Evolutionary conservation across 352 stramenopile genomes (phyloP).

Genomic region (Globisporangium carolinianum): DNA sequence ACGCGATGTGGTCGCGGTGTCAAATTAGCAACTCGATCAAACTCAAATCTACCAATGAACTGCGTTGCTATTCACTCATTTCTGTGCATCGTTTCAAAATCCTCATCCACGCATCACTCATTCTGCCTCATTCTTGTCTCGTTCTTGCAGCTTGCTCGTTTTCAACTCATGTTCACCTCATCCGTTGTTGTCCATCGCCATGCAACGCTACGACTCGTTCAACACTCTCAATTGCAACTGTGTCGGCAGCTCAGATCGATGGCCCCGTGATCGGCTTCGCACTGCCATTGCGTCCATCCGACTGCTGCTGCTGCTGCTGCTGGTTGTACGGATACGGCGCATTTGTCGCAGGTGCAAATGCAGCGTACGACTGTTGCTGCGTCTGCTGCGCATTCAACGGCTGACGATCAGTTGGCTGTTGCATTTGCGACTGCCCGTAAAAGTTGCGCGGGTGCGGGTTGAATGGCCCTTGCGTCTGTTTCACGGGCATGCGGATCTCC

Average conservation of each 20-base stretch:
- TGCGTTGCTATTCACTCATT: no score
- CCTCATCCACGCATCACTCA: no score
- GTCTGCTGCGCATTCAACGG: conserved; percentile 32
- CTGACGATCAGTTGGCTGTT: conserved; percentile 16
- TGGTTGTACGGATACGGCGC: conserved; percentile 9
- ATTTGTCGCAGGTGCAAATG: conserved; percentile 2
- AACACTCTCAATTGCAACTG: no score
- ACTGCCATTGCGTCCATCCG: background rate
- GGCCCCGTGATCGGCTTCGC: conserved; percentile 7
- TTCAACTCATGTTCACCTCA: no score
- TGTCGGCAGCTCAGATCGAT: conserved; percentile 3
- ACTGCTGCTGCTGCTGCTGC: conserved; percentile 1
- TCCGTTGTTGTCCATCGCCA: no score
- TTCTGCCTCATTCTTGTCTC: no score
- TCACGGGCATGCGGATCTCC: conserved; percentile 82
- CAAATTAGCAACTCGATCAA: no score
- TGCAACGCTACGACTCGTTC: no score
- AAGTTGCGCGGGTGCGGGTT: conserved; percentile 80
- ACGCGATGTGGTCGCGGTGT: no score
- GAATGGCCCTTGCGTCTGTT: conserved; percentile 54
- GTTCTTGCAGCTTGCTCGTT: no score
- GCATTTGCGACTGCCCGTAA: conserved; percentile 21
- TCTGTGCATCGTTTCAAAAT: no score
- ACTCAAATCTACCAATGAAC: no score
- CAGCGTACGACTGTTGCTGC: conserved; percentile 21